Base-by-base conservation (phyloP, 106 monocot genomes). In the Triglochin maritima region DNA sequence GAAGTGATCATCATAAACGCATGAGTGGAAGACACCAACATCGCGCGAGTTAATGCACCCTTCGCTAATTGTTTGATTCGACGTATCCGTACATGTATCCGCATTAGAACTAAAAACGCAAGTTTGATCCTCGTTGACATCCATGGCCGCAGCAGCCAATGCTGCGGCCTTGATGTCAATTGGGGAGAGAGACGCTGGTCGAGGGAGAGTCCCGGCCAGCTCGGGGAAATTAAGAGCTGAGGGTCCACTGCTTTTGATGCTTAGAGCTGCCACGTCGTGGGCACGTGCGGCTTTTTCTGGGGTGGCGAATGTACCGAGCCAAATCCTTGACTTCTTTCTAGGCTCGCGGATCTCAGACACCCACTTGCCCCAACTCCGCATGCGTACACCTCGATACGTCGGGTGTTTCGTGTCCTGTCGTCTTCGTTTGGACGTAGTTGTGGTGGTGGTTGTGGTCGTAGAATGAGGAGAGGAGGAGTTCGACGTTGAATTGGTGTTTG, bases 201-300 rank as follows among this genome's bases (percentile, higher is more conserved):
- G 73, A 8, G 73, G 73, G 15, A 73, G 73, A 13, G 16, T 47
- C 47, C 57, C 11, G 5, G 55, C 73, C 7, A 64, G 73, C 7
- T 73, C 73, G 15, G 73, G 73, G 64, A 73, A 73, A 57, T 73
- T 73, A 64, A 73, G 65, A 4, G 65, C 64, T 12, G 73, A 56
- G 47, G 59, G 44, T 53, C 75, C 65, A 13, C 15, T n/a, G 64
- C 73, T 64, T 46, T 73, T 73, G 29, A 73, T 42, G 73, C 73
- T 62, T 7, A 73, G 73, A 14, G 73, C 65, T 46, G 64, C 73
- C n/a, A 62, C 55, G 64, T 73, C 73, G 45, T 73, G 62, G 54
- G 73, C 73, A 11, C 73, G 63, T 4, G 73, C 73, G 1, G 73
- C 73, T 13, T 57, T 57, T 56, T 73, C 73, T 9, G 73, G 56